Percentiles rank a stretch among this genome's conserved stretches.
Conservation (phyloP, 2,329 filamentous ascomycete genomes). For the Pyrenophora seminiperda region DNA sequence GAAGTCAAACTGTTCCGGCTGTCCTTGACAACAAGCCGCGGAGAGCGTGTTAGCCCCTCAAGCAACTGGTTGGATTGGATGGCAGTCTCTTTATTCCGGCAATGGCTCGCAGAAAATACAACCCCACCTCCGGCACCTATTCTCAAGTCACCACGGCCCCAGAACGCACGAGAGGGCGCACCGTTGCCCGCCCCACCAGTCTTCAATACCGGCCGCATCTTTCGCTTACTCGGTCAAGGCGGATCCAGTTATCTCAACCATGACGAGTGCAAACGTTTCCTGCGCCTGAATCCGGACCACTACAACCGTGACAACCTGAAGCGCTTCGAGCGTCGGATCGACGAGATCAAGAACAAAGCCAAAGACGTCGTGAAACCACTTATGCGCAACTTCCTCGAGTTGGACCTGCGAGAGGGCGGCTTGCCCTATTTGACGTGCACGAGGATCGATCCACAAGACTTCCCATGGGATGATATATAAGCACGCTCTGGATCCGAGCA, state of each 20-base stretch:
- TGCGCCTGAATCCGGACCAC: conserved; percentile 79
- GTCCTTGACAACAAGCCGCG: conserved; percentile 75
- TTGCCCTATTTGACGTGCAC: conserved; percentile 70
- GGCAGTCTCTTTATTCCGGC: conserved; percentile 81
- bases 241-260: conserved; percentile 72
- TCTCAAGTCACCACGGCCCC: conserved; percentile 52
- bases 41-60: conserved; percentile 79
- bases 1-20: conserved; percentile 84
- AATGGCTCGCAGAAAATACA: conserved; percentile 92
- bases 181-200: conserved; percentile 49
- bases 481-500: background rate
- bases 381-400: conserved; percentile 82
- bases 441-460: conserved; percentile 64
- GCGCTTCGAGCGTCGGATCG: conserved; percentile 82
- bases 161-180: conserved; percentile 23
- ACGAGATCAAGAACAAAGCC: conserved; percentile 85
- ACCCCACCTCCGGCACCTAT: conserved; percentile 68
- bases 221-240: conserved; percentile 73
- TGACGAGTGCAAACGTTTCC: conserved; percentile 88
- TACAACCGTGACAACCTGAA: conserved; percentile 87
- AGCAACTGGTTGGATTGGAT: conserved; percentile 90
- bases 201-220: conserved; percentile 72
- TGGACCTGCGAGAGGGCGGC: conserved; percentile 66
- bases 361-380: conserved; percentile 81
- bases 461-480: conserved; percentile 61